phyloP scores from a whole-genome alignment of 1,284 basidiomycete genomes.

The Cutaneotrichosporon sp. region DNA sequence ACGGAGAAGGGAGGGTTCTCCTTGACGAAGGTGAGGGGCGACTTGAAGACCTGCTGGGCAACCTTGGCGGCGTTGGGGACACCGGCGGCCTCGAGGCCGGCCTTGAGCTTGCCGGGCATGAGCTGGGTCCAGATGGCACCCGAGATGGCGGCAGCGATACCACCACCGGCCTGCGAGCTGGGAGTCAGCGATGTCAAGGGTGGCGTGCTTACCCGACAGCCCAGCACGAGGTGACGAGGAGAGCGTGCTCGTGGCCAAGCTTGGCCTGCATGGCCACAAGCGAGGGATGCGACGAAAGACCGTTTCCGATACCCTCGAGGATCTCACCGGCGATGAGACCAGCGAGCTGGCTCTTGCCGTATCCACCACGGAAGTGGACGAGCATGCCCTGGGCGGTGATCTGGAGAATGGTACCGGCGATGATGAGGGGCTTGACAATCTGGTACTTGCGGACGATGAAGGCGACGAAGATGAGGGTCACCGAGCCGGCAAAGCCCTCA shows the following conservation, averaged over 20 bases:
- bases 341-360: constrained; percentile 29
- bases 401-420: constrained; percentile 39
- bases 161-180: constrained; percentile 28
- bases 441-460: constrained; percentile 49
- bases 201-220: constrained; percentile 9
- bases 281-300: constrained; percentile 51
- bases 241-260: constrained; percentile 25
- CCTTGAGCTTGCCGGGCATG: constrained; percentile 28
- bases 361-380: constrained; percentile 53
- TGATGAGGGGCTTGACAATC: constrained; percentile 53
- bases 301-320: constrained; percentile 52
- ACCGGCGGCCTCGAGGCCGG: constrained; percentile 18
- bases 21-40: constrained; percentile 43
- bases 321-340: constrained; percentile 54
- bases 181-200: neutral
- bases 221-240: constrained; percentile 23
- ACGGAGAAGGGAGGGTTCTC: constrained; percentile 45
- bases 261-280: constrained; percentile 25
- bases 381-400: constrained; percentile 53
- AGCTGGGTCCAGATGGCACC: constrained; percentile 50
- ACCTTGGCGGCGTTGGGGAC: constrained; percentile 22
- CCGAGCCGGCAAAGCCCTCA: constrained; percentile 53
- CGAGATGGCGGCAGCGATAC: constrained; percentile 49
- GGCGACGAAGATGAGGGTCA: constrained; percentile 48
- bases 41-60: constrained; percentile 41